Evolutionary conservation across 129 eudicot genomes (phyloP).

Genomic region (Daucus carota): DNA sequence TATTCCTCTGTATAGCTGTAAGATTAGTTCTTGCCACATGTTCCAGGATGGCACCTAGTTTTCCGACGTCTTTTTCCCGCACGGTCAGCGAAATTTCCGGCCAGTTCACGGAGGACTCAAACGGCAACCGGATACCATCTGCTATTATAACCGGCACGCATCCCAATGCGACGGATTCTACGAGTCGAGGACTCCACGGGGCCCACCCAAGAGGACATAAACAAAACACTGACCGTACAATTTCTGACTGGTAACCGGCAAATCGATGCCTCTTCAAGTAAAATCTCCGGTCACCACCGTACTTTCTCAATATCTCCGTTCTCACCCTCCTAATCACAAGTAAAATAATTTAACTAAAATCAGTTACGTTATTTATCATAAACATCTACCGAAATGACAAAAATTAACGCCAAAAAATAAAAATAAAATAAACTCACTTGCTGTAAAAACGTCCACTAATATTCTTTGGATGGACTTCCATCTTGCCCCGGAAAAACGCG

Average conservation of each 20-base stretch:
- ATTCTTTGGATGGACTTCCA: slow-evolving; percentile 87
- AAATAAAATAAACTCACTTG: slow-evolving; percentile 38
- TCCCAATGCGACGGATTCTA: slow-evolving; percentile 73
- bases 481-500: slow-evolving; percentile 78
- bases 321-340: slow-evolving; percentile 45
- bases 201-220: slow-evolving; percentile 96
- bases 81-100: slow-evolving; percentile 64
- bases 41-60: slow-evolving; percentile 48
- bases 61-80: slow-evolving; percentile 51
- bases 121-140: slow-evolving; percentile 66
- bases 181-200: slow-evolving; percentile 90
- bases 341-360: neutral
- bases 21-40: slow-evolving; percentile 65
- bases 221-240: slow-evolving; percentile 64
- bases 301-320: slow-evolving; percentile 50
- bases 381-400: too few species aligned
- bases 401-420: neutral
- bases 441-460: slow-evolving; percentile 83
- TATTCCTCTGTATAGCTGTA: slow-evolving; percentile 43
- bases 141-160: slow-evolving; percentile 88
- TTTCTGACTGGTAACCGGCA: slow-evolving; percentile 69
- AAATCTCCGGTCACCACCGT: slow-evolving; percentile 53
- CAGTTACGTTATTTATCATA: neutral
- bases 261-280: slow-evolving; percentile 59
- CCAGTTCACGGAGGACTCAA: slow-evolving; percentile 52